Conservation (phyloP, 2,329 filamentous ascomycete genomes). For the Beauveria pseudobassiana region DNA sequence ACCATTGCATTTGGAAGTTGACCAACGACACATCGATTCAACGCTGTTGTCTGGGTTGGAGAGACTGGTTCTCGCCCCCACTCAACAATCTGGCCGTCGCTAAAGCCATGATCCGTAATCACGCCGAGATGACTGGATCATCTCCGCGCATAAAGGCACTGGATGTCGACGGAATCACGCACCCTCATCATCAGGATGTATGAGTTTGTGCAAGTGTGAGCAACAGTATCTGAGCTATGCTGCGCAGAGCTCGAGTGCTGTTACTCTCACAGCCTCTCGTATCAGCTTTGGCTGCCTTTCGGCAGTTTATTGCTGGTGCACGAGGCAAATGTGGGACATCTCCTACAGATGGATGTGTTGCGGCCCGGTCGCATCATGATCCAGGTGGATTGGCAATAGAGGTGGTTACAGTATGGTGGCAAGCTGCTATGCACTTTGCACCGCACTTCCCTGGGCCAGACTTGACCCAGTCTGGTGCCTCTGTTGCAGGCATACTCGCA, state of each 20-base stretch:
- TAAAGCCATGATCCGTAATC: slow-evolving; percentile 28
- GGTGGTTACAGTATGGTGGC: slow-evolving; percentile 23
- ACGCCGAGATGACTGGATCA: slow-evolving; percentile 33
- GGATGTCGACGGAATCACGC: slow-evolving; percentile 35
- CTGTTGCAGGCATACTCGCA: not conserved
- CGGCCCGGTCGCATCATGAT: not conserved
- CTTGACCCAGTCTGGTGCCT: slow-evolving; percentile 1
- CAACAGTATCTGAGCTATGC: not conserved
- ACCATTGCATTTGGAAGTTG: slow-evolving; percentile 10
- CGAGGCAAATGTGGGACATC: slow-evolving; percentile 11
- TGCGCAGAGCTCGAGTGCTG: not conserved
- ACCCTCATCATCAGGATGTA: slow-evolving; percentile 14
- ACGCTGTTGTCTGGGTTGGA: not conserved
- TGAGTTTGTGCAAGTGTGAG: slow-evolving; percentile 6
- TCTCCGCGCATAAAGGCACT: slow-evolving; percentile 32
- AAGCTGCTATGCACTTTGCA: not conserved
- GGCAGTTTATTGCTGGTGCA: not conserved
- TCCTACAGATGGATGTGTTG: slow-evolving; percentile 7
- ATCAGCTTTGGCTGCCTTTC: not conserved
- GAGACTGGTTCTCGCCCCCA: slow-evolving; percentile 15
- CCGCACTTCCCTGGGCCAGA: slow-evolving; percentile 1
- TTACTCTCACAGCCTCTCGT: not conserved
- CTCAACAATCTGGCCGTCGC: slow-evolving; percentile 28
- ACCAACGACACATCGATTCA: slow-evolving; percentile 4
- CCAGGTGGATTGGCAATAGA: slow-evolving; percentile 4